Percentiles rank a stretch among this genome's conserved stretches.
Evolutionary conservation across 1,139 yeast genomes (phyloP).

Genomic region (Trichomonascaceae sp.): DNA sequence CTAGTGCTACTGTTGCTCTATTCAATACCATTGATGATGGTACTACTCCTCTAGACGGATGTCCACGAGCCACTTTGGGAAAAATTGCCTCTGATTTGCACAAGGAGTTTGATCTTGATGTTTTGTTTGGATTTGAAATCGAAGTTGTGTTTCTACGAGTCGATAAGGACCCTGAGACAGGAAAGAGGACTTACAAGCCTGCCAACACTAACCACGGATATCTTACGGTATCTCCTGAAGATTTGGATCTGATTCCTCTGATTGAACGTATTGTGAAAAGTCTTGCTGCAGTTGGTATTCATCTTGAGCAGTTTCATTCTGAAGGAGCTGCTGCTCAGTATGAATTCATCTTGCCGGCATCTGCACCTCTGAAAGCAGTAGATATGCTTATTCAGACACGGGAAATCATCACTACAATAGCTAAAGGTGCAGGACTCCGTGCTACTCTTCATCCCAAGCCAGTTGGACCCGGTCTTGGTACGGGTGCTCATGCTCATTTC

Average conservation of each 20-base stretch:
- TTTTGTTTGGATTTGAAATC: background rate
- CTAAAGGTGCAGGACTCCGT: background rate
- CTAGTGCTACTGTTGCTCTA: background rate
- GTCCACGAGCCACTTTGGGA: background rate
- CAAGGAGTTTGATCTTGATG: background rate
- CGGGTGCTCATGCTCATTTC: background rate
- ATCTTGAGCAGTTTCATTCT: background rate
- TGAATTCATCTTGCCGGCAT: background rate
- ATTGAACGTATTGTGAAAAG: background rate
- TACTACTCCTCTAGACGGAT: background rate
- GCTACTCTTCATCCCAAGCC: background rate
- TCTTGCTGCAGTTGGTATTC: background rate
- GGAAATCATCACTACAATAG: background rate
- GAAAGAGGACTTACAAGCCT: background rate
- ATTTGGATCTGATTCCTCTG: background rate
- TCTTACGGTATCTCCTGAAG: background rate
- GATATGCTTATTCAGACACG: background rate
- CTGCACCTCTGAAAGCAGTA: background rate
- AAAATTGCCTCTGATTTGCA: background rate
- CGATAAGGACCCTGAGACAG: background rate
- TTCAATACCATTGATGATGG: background rate
- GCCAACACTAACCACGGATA: background rate
- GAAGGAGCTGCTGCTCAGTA: background rate
- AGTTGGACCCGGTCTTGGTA: background rate
- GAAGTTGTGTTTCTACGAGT: background rate